phyloP scores from a whole-genome alignment of 2,329 filamentous ascomycete genomes.

The Corinectria fuckeliana region DNA sequence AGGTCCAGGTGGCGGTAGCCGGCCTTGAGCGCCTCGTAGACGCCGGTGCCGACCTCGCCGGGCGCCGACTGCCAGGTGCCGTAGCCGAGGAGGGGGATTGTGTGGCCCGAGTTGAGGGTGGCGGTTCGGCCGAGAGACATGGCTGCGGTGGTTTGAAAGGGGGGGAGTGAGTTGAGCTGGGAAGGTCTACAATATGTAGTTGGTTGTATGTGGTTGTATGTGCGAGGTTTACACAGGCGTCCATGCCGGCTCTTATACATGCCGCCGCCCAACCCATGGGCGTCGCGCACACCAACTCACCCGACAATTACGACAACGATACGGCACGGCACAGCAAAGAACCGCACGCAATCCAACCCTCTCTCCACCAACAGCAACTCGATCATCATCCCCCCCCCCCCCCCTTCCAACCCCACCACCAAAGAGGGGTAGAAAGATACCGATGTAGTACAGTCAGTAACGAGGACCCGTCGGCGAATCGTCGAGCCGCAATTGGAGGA shows the following conservation, averaged over 20 bases:
- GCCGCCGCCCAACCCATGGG: not conserved
- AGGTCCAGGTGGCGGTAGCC: conserved; percentile 69
- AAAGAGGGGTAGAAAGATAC: conserved; percentile 8
- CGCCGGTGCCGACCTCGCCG: conserved; percentile 68
- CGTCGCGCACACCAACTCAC: not conserved
- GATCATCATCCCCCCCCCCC: not conserved
- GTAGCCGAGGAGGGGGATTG: conserved; percentile 65
- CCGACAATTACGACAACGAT: not conserved
- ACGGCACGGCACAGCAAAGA: not conserved
- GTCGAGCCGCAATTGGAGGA: not conserved
- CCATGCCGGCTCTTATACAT: not conserved
- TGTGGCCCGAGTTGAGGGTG: conserved; percentile 68
- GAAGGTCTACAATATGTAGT: no score
- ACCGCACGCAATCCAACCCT: no score
- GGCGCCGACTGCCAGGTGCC: conserved; percentile 74
- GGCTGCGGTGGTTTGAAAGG: conserved; percentile 16
- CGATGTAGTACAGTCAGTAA: no score
- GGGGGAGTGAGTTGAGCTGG: not conserved
- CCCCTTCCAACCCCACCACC: no score
- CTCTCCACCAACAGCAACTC: not conserved
- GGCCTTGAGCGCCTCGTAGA: conserved; percentile 66
- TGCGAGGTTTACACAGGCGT: not conserved
- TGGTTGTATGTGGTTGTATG: not conserved
- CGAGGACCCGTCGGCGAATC: conserved; percentile 18
- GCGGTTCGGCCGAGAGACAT: conserved; percentile 64